These are phyloP conservation scores for Raffaelea deltoideospora DNA, from an alignment of 2,329 filamentous ascomycete genomes.

Conservation along the genomic window DNA sequence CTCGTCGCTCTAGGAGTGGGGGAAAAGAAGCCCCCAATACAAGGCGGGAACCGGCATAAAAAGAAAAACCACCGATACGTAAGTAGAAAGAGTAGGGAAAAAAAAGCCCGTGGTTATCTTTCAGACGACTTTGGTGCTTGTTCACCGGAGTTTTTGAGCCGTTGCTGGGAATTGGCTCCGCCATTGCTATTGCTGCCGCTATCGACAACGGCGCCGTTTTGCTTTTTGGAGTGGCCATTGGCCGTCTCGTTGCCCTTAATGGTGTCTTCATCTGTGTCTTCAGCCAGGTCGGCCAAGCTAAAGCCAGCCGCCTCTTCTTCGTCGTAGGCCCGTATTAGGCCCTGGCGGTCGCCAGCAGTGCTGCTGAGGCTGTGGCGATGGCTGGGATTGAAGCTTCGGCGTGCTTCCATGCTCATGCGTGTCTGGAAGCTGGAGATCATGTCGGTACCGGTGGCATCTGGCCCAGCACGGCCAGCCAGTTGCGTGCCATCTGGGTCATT, in stretches of 20 bases:
- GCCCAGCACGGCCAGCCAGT: slow-evolving; percentile 43
- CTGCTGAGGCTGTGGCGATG: slow-evolving; percentile 46
- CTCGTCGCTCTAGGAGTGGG: no score
- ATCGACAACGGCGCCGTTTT: no score
- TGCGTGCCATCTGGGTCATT: slow-evolving; percentile 70
- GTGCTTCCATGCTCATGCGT: slow-evolving; percentile 80
- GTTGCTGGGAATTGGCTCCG: no score
- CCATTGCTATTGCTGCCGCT: no score
- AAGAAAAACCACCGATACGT: no score
- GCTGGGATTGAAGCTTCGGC: slow-evolving; percentile 47
- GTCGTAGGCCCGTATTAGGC: slow-evolving; percentile 79
- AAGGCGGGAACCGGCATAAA: no score
- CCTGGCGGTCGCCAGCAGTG: slow-evolving; percentile 56
- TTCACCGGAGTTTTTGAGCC: background rate
- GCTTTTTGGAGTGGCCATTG: slow-evolving; percentile 9
- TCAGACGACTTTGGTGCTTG: background rate
- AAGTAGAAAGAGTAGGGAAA: no score
- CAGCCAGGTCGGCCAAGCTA: slow-evolving; percentile 62
- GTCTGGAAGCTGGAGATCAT: slow-evolving; percentile 81
- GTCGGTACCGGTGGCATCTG: slow-evolving; percentile 79
- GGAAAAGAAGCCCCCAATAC: no score
- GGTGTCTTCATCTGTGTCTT: slow-evolving; percentile 56
- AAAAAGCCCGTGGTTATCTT: background rate
- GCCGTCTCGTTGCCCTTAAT: slow-evolving; percentile 19
- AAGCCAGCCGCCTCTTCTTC: slow-evolving; percentile 63